Base-by-base conservation (phyloP, 2,329 filamentous ascomycete genomes). In the Pseudopithomyces maydicus region DNA sequence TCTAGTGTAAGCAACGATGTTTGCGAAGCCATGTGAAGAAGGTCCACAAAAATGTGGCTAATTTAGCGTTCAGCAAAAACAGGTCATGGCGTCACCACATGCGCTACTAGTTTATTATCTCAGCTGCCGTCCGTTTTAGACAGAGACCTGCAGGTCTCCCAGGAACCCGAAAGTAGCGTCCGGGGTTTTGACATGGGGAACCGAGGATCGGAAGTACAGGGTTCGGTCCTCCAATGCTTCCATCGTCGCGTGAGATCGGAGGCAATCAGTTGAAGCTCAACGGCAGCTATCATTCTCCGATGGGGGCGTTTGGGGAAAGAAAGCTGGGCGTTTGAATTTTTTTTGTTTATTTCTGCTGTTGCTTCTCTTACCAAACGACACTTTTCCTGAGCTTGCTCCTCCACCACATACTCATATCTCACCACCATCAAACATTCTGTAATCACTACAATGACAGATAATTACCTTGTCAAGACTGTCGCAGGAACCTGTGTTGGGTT, bases 401-500 rank as follows among this genome's bases (percentile, higher is more conserved):
- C 29, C 17, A 12, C 7, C 15, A 20, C 39, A 33, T 43, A n/a
- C 35, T 5, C 35, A 36, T 2, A n/a, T 42, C n/a, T 29, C 22
- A 26, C 15, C 19, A 11, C 36, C 15, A 32, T 12, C 11, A 19
- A 14, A 22, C 36, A 6, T 36, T 19, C 17, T 19, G n/a, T 19
- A 38, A 19, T 10, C 19, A 8, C 33, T 52, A 64, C 29, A 15
- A 76, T 75, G 72, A 72, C 73, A 14, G 68, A 73, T 48, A 73
- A 65, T 53, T 59, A 61, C 32, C 64, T 73, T 44, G 67, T 70
- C 46, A 73, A 79, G 62, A 62, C 74, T 45, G 74, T 82, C 14
- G 71, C 79, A 44, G 79, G 79, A 45, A 79, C 76, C 35, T 80
- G 78, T 55, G 75, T 82, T 52, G 77, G 79, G 11, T 79, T 79